These are phyloP conservation scores for Candida argentea DNA, from an alignment of 805 yeast genomes.

Conservation along the genomic window DNA sequence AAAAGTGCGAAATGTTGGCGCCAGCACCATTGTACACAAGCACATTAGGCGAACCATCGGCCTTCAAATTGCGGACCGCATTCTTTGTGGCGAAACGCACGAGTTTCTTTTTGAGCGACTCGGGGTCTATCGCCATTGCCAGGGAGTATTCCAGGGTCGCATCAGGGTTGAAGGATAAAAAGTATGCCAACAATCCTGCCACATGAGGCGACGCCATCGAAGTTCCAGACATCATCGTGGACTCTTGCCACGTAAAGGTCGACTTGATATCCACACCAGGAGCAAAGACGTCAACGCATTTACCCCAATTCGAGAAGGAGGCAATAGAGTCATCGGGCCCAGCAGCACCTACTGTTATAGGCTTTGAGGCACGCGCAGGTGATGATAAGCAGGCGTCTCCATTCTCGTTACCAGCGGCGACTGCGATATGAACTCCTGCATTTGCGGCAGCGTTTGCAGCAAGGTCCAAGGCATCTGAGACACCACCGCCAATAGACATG, in stretches of 20 bases:
- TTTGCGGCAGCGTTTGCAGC: conserved; percentile 86
- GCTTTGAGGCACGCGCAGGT: conserved; percentile 78
- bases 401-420: conserved; percentile 94
- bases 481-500: conserved; percentile 93
- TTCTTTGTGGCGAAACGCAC: conserved; percentile 58
- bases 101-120: conserved; percentile 66
- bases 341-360: conserved; percentile 93
- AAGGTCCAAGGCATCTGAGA: conserved; percentile 73
- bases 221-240: conserved; percentile 86
- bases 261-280: conserved; percentile 90
- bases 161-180: conserved; percentile 75
- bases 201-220: conserved; percentile 99
- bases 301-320: conserved; percentile 89
- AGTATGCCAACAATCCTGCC: conserved; percentile 85
- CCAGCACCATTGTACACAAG: conserved; percentile 81
- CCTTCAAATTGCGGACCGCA: conserved; percentile 52
- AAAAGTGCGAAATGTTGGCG: conserved; percentile 54
- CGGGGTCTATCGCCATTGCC: conserved; percentile 55
- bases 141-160: conserved; percentile 52
- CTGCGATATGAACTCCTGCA: conserved; percentile 86
- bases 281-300: conserved; percentile 92
- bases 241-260: conserved; percentile 70
- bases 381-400: conserved; percentile 88
- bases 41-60: conserved; percentile 60
- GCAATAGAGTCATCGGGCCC: conserved; percentile 86